Percentiles rank a stretch among this genome's conserved stretches.
Evolutionary conservation across 805 yeast genomes (phyloP).

Genomic region (Isabelozyma rhagii): DNA sequence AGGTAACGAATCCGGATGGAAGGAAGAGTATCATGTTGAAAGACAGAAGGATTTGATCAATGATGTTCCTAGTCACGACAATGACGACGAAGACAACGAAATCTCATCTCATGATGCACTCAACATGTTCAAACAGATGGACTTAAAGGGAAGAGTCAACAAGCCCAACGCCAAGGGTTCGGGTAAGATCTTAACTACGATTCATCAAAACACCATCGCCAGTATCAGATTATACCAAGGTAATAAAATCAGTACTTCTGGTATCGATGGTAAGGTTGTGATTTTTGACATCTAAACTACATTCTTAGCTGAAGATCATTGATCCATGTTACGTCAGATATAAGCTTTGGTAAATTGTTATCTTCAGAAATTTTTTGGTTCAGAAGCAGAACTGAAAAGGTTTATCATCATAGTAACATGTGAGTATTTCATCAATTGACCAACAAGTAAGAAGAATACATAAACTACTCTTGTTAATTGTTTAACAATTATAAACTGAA

Average conservation of each 20-base stretch:
- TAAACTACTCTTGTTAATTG: not conserved
- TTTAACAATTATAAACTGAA: not conserved
- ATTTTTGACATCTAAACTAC: conserved; percentile 43
- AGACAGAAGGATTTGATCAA: conserved; percentile 37
- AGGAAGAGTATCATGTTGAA: conserved; percentile 57
- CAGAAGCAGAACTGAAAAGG: conserved; percentile 97
- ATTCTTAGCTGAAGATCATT: not conserved
- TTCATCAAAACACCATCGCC: conserved; percentile 89
- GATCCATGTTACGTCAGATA: conserved; percentile 31
- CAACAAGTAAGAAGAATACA: not conserved
- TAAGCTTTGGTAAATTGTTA: conserved; percentile 66
- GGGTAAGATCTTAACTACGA: conserved; percentile 54
- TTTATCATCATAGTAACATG: conserved; percentile 57
- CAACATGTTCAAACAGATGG: conserved; percentile 93
- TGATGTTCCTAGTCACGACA: conserved; percentile 42
- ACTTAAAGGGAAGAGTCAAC: conserved; percentile 80
- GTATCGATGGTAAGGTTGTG: conserved; percentile 90
- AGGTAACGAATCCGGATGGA: conserved; percentile 65
- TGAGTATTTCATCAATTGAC: not conserved
- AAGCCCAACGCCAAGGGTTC: conserved; percentile 28
- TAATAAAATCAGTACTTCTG: conserved; percentile 60
- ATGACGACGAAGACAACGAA: conserved; percentile 45
- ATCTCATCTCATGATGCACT: conserved; percentile 73
- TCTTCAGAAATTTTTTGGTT: conserved; percentile 69
- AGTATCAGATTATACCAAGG: conserved; percentile 50